phyloP scores from a whole-genome alignment of 176 grass and related monocot species.

The Zizania latifolia region DNA sequence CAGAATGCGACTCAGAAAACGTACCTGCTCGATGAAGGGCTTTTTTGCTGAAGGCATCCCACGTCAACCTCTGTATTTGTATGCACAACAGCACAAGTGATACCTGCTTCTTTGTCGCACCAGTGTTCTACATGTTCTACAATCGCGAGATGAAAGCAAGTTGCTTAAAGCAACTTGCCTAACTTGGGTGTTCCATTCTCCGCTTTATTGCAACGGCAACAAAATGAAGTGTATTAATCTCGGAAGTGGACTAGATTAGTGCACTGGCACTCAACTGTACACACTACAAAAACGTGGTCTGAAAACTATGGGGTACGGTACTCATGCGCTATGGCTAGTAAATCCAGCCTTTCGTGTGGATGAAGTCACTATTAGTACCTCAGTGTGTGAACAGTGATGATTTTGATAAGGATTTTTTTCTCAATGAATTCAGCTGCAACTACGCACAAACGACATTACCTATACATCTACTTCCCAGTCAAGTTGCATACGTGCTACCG shows the following conservation, averaged over 20 bases:
- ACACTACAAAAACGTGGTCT: no score
- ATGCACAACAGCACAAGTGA: background rate
- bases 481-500: background rate
- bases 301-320: no score
- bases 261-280: background rate
- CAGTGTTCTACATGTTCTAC: background rate
- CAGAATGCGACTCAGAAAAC: background rate
- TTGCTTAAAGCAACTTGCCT: background rate
- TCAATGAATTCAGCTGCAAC: background rate
- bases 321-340: background rate
- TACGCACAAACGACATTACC: slow-evolving; percentile 4
- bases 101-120: background rate
- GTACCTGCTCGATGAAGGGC: background rate
- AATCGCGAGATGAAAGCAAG: background rate
- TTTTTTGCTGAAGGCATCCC: slow-evolving; percentile 7
- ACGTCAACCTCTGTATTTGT: background rate
- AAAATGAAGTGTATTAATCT: background rate
- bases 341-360: background rate
- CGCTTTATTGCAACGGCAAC: background rate
- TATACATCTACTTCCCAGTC: background rate
- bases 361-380: background rate
- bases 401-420: no score
- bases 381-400: background rate
- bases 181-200: background rate
- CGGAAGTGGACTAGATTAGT: background rate